Evolutionary conservation across 768 basidiomycete genomes (phyloP).

Genomic region (Hirschioporus abietinus): DNA sequence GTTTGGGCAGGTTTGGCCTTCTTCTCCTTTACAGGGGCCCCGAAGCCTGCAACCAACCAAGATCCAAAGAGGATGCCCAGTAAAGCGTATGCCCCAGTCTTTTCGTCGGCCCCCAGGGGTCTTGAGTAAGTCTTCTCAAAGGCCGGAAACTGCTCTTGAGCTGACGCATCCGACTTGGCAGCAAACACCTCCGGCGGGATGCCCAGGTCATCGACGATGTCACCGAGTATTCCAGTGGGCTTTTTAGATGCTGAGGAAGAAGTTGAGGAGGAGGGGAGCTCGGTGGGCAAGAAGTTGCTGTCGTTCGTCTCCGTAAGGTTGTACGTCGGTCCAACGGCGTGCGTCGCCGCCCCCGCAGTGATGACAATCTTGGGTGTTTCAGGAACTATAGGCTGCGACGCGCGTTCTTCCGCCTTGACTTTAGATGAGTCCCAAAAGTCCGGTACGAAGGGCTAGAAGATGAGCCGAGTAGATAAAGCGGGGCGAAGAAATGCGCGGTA

Average conservation of each 20-base stretch:
- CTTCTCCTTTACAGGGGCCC: slow-evolving; percentile 8
- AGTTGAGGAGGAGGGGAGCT: not conserved
- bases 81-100: slow-evolving; percentile 42
- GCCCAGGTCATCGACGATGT: slow-evolving; percentile 10
- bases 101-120: slow-evolving; percentile 38
- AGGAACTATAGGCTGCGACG: slow-evolving; percentile 19
- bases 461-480: slow-evolving; percentile 7
- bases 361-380: slow-evolving; percentile 44
- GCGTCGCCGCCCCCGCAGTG: slow-evolving; percentile 41
- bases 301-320: slow-evolving; percentile 22
- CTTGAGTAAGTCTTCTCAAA: slow-evolving; percentile 21
- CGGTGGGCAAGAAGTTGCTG: slow-evolving; percentile 23
- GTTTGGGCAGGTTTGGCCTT: slow-evolving; percentile 2
- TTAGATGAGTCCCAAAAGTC: slow-evolving; percentile 56
- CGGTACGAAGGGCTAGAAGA: slow-evolving; percentile 49
- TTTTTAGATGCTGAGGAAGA: not conserved
- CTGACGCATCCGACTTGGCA: slow-evolving; percentile 9
- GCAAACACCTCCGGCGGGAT: slow-evolving; percentile 11
- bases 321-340: slow-evolving; percentile 44
- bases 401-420: slow-evolving; percentile 23
- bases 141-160: slow-evolving; percentile 12
- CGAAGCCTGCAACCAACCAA: slow-evolving; percentile 37
- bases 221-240: slow-evolving; percentile 14
- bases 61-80: slow-evolving; percentile 45
- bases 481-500: slow-evolving; percentile 11